phyloP scores from a whole-genome alignment of 176 grass and related monocot species.

The Oryza australiensis region DNA sequence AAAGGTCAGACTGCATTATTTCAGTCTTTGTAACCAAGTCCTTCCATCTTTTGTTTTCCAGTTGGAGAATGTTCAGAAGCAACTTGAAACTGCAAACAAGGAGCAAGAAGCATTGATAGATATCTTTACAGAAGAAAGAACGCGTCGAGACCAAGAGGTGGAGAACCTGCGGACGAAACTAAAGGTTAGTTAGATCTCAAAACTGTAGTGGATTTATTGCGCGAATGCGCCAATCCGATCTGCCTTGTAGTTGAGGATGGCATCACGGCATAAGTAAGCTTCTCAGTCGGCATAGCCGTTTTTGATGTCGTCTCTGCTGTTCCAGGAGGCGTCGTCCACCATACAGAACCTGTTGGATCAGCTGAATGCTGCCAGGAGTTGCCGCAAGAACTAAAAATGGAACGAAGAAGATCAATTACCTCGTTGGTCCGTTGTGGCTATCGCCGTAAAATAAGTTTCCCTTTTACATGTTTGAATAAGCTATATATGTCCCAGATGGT shows the following conservation, averaged over 20 bases:
- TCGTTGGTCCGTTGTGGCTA: not conserved
- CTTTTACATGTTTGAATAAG: no score
- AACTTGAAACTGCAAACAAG: conserved; percentile 54
- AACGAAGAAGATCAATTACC: not conserved
- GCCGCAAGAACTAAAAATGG: not conserved
- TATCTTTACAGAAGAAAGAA: conserved; percentile 77
- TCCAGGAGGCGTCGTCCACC: conserved; percentile 53
- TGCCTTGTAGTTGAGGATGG: not conserved
- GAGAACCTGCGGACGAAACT: conserved; percentile 68
- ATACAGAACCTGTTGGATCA: conserved; percentile 62
- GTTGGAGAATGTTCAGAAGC: conserved; percentile 49
- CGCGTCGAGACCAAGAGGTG: conserved; percentile 45
- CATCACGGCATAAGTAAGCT: not conserved
- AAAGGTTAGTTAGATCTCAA: conserved; percentile 41
- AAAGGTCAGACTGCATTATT: not conserved
- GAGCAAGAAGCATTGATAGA: conserved; percentile 72
- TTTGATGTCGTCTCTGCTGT: not conserved
- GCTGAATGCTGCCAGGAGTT: conserved; percentile 30
- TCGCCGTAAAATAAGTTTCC: no score
- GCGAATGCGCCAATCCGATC: not conserved
- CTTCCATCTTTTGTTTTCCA: conserved; percentile 31
- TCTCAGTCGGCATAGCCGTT: not conserved
- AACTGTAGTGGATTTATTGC: not conserved
- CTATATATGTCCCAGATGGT: not conserved
- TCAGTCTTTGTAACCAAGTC: not conserved